Conservation (phyloP, 495 filamentous ascomycete genomes). For the Rhypophila decipiens region DNA sequence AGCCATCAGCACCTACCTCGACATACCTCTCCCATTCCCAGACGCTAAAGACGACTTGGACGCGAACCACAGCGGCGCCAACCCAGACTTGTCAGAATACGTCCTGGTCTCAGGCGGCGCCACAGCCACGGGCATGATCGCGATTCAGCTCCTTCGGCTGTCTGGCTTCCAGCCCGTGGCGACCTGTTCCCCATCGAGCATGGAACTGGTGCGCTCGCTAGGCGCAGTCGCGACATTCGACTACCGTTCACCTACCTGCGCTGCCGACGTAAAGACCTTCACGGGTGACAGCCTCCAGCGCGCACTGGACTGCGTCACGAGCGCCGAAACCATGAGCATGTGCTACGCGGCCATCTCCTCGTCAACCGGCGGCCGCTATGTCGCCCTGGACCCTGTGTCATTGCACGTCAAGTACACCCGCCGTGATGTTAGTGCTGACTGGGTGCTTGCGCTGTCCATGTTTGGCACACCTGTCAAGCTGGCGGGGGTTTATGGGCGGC, state of each 20-base stretch:
- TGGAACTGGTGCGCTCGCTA: background rate
- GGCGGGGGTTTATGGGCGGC: background rate
- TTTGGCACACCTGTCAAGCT: background rate
- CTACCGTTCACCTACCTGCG: slow-evolving; percentile 4
- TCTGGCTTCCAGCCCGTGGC: background rate
- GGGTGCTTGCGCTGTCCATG: background rate
- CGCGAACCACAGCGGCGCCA: background rate
- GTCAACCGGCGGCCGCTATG: background rate
- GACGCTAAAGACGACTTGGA: background rate
- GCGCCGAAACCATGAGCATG: slow-evolving; percentile 1
- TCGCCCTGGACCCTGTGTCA: background rate
- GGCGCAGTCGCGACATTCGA: slow-evolving; percentile 5
- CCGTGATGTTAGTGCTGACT: background rate
- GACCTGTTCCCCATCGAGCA: slow-evolving; percentile 4
- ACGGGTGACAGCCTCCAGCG: background rate
- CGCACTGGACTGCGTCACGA: slow-evolving; percentile 5
- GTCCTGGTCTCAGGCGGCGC: slow-evolving; percentile 6
- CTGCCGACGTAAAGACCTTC: background rate
- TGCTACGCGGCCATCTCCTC: slow-evolving; percentile 8
- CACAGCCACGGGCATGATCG: slow-evolving; percentile 3
- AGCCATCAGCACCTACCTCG: background rate
- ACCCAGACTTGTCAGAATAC: background rate
- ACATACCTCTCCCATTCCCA: background rate
- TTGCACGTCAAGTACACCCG: slow-evolving; percentile 4
- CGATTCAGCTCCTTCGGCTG: slow-evolving; percentile 5